Percentiles rank a stretch among this genome's conserved stretches.
Evolutionary conservation across 192 early-diverging fungal genomes (phyloP).

Genomic region (Gamsiella multidivaricata): DNA sequence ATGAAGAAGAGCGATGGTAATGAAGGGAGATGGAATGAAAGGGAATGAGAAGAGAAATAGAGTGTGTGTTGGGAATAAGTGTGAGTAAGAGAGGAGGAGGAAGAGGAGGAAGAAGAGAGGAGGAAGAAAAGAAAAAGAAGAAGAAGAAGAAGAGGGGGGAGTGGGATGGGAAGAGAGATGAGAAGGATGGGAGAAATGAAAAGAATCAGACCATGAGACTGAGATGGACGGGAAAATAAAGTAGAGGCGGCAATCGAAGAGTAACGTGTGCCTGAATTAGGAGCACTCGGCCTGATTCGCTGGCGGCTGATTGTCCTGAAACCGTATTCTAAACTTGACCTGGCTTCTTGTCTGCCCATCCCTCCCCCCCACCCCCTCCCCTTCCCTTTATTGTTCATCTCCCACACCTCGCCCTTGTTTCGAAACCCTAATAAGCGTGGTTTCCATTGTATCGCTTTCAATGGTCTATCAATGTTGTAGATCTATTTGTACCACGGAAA

Average conservation of each 20-base stretch:
- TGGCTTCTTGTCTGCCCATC: too few species aligned
- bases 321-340: too few species aligned
- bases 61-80: conserved; percentile 4
- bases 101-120: conserved; percentile 13
- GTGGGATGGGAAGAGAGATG: background rate
- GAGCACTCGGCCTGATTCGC: too few species aligned
- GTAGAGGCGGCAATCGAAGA: background rate
- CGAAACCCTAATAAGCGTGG: too few species aligned
- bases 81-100: conserved; percentile 4
- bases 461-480: too few species aligned
- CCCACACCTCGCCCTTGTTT: too few species aligned
- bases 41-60: conserved; percentile 3
- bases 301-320: too few species aligned
- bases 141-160: conserved; percentile 20
- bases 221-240: background rate
- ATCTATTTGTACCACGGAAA: too few species aligned
- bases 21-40: background rate
- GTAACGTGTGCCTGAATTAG: background rate
- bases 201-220: background rate
- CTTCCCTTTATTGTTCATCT: too few species aligned
- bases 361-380: too few species aligned
- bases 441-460: too few species aligned
- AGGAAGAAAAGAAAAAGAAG: conserved; percentile 17
- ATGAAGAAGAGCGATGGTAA: background rate
- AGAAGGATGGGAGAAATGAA: background rate